These are phyloP conservation scores for Ceriops zippeliana DNA, from an alignment of 345 rosid species.

Conservation along the genomic window DNA sequence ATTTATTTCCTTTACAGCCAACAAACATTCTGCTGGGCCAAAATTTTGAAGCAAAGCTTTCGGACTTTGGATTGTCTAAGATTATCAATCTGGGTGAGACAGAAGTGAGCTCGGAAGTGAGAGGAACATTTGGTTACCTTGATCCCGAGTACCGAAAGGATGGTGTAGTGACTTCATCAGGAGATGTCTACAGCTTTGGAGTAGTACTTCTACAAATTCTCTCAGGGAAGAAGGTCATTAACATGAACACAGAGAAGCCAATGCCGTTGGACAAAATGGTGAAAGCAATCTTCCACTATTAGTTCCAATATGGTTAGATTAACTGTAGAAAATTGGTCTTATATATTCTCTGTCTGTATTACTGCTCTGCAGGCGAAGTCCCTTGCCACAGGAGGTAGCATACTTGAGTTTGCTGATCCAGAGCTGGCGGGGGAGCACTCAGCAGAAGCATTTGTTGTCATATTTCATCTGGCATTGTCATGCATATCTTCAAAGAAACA, in stretches of 20 bases:
- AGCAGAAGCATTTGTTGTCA: slow-evolving; percentile 42
- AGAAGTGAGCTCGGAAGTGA: slow-evolving; percentile 46
- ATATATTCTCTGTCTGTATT: background rate
- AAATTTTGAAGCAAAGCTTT: slow-evolving; percentile 49
- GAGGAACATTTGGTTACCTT: slow-evolving; percentile 50
- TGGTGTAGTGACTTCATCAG: slow-evolving; percentile 33
- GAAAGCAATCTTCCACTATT: slow-evolving; percentile 5
- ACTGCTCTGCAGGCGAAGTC: slow-evolving; percentile 38
- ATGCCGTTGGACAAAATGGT: slow-evolving; percentile 46
- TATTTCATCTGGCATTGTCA: slow-evolving; percentile 41
- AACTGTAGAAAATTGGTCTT: background rate
- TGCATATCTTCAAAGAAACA: slow-evolving; percentile 39
- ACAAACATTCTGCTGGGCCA: slow-evolving; percentile 50
- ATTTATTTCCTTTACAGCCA: slow-evolving; percentile 31
- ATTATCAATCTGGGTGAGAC: slow-evolving; percentile 36
- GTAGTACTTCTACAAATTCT: slow-evolving; percentile 48
- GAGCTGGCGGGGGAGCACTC: slow-evolving; percentile 42
- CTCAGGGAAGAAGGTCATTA: slow-evolving; percentile 45
- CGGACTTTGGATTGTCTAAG: slow-evolving; percentile 52
- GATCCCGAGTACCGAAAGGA: slow-evolving; percentile 42
- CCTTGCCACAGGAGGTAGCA: slow-evolving; percentile 34
- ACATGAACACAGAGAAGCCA: slow-evolving; percentile 37
- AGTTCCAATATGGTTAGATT: background rate
- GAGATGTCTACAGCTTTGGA: slow-evolving; percentile 53
- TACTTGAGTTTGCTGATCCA: slow-evolving; percentile 38